Evolutionary conservation across 2,329 filamentous ascomycete species (phyloP).

Genomic region (Colletotrichum tanaceti): DNA sequence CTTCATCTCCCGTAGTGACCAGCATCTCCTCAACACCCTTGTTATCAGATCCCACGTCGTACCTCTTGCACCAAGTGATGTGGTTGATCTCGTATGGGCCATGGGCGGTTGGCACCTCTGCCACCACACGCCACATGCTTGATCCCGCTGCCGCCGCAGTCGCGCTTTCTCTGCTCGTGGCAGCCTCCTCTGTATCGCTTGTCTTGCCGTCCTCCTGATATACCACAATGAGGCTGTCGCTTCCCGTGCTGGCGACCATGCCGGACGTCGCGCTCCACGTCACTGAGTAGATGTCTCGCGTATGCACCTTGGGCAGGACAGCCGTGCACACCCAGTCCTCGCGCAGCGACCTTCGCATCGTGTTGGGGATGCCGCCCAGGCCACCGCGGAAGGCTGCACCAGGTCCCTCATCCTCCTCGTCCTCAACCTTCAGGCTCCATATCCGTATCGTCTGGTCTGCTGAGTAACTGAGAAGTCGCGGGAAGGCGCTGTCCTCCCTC

Average conservation of each 20-base stretch:
- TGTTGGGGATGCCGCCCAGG: slow-evolving; percentile 82
- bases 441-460: slow-evolving; percentile 84
- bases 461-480: slow-evolving; percentile 82
- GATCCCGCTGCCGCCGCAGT: slow-evolving; percentile 35
- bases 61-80: slow-evolving; percentile 84
- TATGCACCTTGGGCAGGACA: slow-evolving; percentile 79
- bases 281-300: slow-evolving; percentile 84
- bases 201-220: slow-evolving; percentile 71
- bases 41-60: slow-evolving; percentile 70
- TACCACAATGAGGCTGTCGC: slow-evolving; percentile 83
- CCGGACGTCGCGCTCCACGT: slow-evolving; percentile 85
- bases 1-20: slow-evolving; percentile 92
- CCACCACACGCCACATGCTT: slow-evolving; percentile 76
- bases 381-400: slow-evolving; percentile 49
- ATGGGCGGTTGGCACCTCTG: slow-evolving; percentile 79
- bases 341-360: slow-evolving; percentile 80
- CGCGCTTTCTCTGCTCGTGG: slow-evolving; percentile 42
- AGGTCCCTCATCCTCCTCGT: slow-evolving; percentile 53
- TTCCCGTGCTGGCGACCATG: slow-evolving; percentile 86
- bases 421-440: slow-evolving; percentile 75
- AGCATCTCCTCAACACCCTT: slow-evolving; percentile 81
- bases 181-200: slow-evolving; percentile 9
- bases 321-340: slow-evolving; percentile 88
- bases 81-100: slow-evolving; percentile 96
- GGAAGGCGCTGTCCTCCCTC: slow-evolving; percentile 56